phyloP scores from a whole-genome alignment of 441 rosid genomes.

The Pelargonium australe region DNA sequence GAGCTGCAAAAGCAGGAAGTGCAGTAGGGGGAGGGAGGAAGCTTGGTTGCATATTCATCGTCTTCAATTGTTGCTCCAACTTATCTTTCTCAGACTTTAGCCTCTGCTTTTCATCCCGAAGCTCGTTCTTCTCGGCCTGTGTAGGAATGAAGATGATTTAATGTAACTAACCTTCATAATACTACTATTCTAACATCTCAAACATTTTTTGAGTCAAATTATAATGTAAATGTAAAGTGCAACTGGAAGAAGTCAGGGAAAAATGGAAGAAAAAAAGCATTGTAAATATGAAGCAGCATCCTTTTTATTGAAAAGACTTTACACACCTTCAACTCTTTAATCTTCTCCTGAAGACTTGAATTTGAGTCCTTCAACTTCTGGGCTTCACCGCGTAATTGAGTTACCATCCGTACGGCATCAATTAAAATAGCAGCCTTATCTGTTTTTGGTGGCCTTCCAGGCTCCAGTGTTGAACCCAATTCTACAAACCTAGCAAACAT shows the following conservation, averaged over 20 bases:
- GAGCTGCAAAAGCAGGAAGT: constrained; percentile 75
- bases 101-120: constrained; percentile 94
- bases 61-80: constrained; percentile 71
- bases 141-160: constrained; percentile 4
- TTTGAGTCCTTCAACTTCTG: constrained; percentile 88
- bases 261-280: constrained; percentile 4
- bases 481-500: constrained; percentile 63
- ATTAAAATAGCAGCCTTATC: constrained; percentile 85
- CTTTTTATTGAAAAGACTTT: background rate
- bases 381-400: constrained; percentile 78
- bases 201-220: background rate
- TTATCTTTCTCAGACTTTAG: constrained; percentile 88
- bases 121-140: constrained; percentile 91
- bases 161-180: background rate
- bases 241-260: background rate
- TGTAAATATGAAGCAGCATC: too few species aligned
- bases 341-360: constrained; percentile 78
- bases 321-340: constrained; percentile 81
- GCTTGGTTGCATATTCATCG: constrained; percentile 60
- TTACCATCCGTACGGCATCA: constrained; percentile 85
- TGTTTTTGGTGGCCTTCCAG: constrained; percentile 91
- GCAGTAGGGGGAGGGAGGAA: constrained; percentile 70
- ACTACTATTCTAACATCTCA: background rate
- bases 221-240: background rate
- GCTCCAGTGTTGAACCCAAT: constrained; percentile 75